Evolutionary conservation across 2,329 filamentous ascomycete species (phyloP).

Genomic region (Fusarium sp.): DNA sequence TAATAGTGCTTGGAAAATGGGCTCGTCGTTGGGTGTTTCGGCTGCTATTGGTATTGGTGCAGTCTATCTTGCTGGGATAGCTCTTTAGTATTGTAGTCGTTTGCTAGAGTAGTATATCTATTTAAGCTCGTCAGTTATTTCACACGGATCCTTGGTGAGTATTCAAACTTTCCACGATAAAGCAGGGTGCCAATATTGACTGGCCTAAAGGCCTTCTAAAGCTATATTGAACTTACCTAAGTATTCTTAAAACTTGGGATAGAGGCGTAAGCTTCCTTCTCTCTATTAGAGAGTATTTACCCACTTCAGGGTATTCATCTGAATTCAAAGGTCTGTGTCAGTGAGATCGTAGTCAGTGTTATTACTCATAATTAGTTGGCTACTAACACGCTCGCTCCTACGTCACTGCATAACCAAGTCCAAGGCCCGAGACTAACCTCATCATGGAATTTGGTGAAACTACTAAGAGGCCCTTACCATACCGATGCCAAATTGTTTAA

Average conservation of each 20-base stretch:
- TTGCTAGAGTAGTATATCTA: rapidly evolving
- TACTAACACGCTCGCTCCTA: rapidly evolving
- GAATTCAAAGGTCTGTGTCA: background rate
- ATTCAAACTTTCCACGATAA: background rate
- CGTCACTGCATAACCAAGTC: background rate
- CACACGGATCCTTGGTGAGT: rapidly evolving
- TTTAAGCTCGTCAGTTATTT: rapidly evolving
- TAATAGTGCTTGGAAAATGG: background rate
- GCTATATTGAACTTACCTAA: background rate
- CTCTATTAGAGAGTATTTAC: rapidly evolving
- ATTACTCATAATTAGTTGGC: background rate
- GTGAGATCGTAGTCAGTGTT: rapidly evolving
- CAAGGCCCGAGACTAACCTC: background rate
- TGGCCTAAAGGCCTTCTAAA: background rate
- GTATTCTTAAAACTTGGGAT: background rate
- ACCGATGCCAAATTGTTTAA: background rate
- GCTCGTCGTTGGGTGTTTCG: background rate
- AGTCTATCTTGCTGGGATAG: background rate
- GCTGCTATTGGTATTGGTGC: background rate
- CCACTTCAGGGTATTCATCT: rapidly evolving
- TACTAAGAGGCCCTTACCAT: background rate
- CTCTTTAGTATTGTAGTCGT: background rate
- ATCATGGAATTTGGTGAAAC: background rate
- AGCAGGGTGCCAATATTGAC: background rate
- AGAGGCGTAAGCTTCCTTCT: background rate